Conservation (phyloP, 2,329 filamentous ascomycete species). For the Fusarium stilboides region DNA sequence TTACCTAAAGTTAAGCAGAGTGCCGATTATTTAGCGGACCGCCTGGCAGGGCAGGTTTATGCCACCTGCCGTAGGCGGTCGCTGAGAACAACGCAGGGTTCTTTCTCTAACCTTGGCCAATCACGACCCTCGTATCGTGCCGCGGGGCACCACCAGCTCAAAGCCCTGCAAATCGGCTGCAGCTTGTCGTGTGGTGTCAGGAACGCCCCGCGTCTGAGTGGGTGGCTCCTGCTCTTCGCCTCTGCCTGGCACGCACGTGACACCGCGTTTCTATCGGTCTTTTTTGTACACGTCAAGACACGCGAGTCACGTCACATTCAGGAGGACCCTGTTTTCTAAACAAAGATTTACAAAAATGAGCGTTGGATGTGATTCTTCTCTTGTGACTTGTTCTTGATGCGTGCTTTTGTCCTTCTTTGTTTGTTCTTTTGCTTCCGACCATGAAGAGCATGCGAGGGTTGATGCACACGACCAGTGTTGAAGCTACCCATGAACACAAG, state of each 20-base stretch:
- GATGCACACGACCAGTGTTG: slow-evolving; percentile 67
- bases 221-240: slow-evolving; percentile 44
- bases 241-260: slow-evolving; percentile 44
- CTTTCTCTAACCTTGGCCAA: slow-evolving; percentile 41
- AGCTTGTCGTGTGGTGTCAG: slow-evolving; percentile 54
- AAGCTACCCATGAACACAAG: slow-evolving; percentile 60
- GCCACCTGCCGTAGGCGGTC: slow-evolving; percentile 37
- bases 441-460: slow-evolving; percentile 61
- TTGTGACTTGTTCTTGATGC: slow-evolving; percentile 3
- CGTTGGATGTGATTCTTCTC: slow-evolving; percentile 3
- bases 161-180: slow-evolving; percentile 54
- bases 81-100: slow-evolving; percentile 48
- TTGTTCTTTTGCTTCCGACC: slow-evolving; percentile 28
- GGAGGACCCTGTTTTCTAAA: background rate
- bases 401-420: background rate
- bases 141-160: slow-evolving; percentile 51
- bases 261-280: slow-evolving; percentile 39
- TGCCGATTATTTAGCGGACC: too few relatives aligned
- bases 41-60: slow-evolving; percentile 42
- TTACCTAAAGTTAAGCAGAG: too few relatives aligned
- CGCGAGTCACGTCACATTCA: slow-evolving; percentile 27
- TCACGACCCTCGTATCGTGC: slow-evolving; percentile 34
- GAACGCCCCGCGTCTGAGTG: slow-evolving; percentile 57
- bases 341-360: background rate
- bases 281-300: slow-evolving; percentile 26